Evolutionary conservation across 306 rosid species (phyloP).

Genomic region (Quercus dentata): DNA sequence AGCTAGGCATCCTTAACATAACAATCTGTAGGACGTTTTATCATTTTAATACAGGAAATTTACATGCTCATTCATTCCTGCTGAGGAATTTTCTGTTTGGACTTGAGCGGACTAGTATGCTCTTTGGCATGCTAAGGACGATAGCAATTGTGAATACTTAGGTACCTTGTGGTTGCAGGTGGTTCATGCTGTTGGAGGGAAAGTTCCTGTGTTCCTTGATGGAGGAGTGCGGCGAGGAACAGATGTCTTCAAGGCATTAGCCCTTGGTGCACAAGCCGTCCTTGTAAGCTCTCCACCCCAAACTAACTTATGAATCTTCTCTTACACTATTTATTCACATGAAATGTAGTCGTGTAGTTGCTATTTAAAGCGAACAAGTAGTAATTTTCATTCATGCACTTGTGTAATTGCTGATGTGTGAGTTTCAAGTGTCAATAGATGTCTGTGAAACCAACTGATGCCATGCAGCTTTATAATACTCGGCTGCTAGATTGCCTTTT

Average conservation of each 20-base stretch:
- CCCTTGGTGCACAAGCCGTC: constrained; percentile 65
- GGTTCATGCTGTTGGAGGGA: constrained; percentile 48
- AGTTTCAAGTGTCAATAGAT: neutral
- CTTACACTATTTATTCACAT: neutral
- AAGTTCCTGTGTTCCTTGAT: constrained; percentile 51
- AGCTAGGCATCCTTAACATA: neutral
- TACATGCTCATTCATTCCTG: neutral
- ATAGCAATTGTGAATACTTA: neutral
- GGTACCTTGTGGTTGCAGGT: constrained; percentile 30
- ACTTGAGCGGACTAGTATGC: neutral
- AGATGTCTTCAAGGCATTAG: constrained; percentile 64
- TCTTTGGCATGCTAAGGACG: neutral
- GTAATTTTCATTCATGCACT: neutral
- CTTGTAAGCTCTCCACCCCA: constrained; percentile 36
- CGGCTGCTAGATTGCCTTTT: neutral
- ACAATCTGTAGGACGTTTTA: neutral
- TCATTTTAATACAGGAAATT: neutral
- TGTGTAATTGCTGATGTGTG: neutral
- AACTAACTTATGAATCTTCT: neutral
- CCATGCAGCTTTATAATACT: neutral
- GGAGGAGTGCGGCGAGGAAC: constrained; percentile 69
- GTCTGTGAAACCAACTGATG: neutral
- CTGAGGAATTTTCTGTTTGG: neutral
- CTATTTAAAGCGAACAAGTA: neutral
- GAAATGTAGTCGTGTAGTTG: neutral